Conservation (phyloP, 257 asterid species). For the Capsicum pubescens region DNA sequence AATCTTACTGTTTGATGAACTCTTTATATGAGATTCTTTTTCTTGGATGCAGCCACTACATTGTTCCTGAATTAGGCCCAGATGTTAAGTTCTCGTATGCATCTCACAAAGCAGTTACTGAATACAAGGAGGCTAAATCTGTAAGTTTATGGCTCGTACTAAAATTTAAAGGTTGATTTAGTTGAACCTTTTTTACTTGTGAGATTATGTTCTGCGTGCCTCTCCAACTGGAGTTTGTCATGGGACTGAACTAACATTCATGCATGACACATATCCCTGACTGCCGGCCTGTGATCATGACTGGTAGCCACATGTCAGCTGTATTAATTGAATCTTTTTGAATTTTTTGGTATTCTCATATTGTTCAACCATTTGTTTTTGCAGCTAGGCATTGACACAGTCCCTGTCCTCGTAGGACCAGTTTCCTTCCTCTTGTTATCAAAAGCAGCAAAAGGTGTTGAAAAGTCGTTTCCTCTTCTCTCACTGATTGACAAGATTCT, state of each 20-base stretch:
- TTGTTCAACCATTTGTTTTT: background rate
- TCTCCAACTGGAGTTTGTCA: background rate
- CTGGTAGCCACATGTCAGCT: background rate
- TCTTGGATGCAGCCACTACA: conserved; percentile 47
- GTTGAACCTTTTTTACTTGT: background rate
- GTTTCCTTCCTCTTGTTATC: conserved; percentile 58
- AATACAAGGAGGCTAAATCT: conserved; percentile 45
- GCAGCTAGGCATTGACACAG: conserved; percentile 57
- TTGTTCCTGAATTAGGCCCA: conserved; percentile 47
- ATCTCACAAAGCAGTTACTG: conserved; percentile 45
- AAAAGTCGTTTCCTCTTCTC: conserved; percentile 49
- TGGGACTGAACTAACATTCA: background rate
- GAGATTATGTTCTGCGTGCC: background rate
- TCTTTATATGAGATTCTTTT: conserved; percentile 19
- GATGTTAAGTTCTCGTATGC: conserved; percentile 44
- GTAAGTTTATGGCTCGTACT: conserved; percentile 31
- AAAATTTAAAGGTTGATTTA: background rate
- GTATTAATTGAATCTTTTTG: background rate
- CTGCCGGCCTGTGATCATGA: background rate
- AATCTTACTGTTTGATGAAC: background rate
- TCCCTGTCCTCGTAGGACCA: conserved; percentile 59
- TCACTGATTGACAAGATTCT: conserved; percentile 55
- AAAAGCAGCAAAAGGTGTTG: conserved; percentile 60
- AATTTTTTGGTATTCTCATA: background rate
- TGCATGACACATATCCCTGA: background rate